Evolutionary conservation across 495 filamentous ascomycete genomes (phyloP).

Genomic region (Polyplosphaeria fusca): DNA sequence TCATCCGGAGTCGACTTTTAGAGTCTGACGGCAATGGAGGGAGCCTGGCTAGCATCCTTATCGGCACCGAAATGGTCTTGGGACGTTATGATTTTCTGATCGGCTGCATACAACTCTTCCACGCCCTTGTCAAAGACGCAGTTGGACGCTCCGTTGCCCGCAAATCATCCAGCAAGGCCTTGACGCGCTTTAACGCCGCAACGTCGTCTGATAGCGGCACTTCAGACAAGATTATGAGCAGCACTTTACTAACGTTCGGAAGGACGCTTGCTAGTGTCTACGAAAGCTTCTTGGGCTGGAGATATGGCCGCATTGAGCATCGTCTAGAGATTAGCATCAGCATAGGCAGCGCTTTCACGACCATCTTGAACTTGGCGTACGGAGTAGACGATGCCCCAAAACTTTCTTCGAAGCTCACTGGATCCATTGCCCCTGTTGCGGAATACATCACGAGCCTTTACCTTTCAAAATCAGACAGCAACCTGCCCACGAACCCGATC

Average conservation of each 20-base stretch:
- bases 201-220: conserved; percentile 65
- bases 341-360: conserved; percentile 66
- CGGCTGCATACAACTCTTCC: conserved; percentile 68
- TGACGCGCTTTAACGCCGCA: conserved; percentile 51
- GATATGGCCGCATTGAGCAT: conserved; percentile 65
- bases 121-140: conserved; percentile 71
- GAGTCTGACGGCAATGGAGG: conserved; percentile 69
- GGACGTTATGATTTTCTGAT: conserved; percentile 75
- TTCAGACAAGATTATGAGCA: conserved; percentile 71
- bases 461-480: conserved; percentile 62
- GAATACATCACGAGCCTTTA: conserved; percentile 73
- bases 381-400: conserved; percentile 62
- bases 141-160: conserved; percentile 68
- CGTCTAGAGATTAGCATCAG: conserved; percentile 57
- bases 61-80: conserved; percentile 67
- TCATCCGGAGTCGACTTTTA: conserved; percentile 73
- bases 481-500: conserved; percentile 74
- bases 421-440: conserved; percentile 65
- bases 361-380: conserved; percentile 66
- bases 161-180: conserved; percentile 56
- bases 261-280: conserved; percentile 74
- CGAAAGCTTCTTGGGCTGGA: conserved; percentile 79
- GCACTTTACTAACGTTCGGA: conserved; percentile 67
- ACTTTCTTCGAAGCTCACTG: conserved; percentile 57
- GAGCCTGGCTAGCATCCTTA: conserved; percentile 68